These are phyloP conservation scores for Tetrapisispora fleetii DNA, from an alignment of 805 yeast genomes.

Conservation along the genomic window DNA sequence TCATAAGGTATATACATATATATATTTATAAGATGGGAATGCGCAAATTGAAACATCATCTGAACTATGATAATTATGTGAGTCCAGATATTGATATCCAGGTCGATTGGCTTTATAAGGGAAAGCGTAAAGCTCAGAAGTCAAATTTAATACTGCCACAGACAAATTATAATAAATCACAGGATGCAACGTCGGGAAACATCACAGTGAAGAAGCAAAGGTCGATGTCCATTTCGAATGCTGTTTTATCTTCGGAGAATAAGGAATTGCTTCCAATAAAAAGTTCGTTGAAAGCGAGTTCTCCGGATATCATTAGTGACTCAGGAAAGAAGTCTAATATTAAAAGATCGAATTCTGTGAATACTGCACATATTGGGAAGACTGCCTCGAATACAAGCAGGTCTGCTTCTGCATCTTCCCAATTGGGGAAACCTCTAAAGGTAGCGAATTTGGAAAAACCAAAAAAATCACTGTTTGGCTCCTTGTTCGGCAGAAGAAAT, in stretches of 20 bases:
- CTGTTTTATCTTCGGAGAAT: constrained; percentile 5
- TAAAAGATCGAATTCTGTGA: constrained; percentile 9
- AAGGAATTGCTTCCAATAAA: neutral
- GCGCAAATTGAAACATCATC: neutral
- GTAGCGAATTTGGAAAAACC: constrained; percentile 12
- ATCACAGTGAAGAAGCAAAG: constrained; percentile 11
- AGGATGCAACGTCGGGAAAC: too few species aligned
- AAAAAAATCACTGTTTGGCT: constrained; percentile 21
- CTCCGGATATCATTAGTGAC: neutral
- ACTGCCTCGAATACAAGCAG: neutral
- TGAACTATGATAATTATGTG: neutral
- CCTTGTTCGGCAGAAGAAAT: constrained; percentile 19
- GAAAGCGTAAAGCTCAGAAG: constrained; percentile 34
- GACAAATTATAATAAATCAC: neutral
- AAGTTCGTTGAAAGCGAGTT: neutral
- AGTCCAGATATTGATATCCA: constrained; percentile 41
- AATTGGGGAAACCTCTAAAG: neutral
- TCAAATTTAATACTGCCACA: neutral
- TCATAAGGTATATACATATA: neutral
- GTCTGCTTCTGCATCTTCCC: neutral
- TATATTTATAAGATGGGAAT: neutral
- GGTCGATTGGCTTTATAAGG: constrained; percentile 78
- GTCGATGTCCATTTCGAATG: constrained; percentile 17
- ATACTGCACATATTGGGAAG: constrained; percentile 4
- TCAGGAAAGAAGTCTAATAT: neutral